These are phyloP conservation scores for Tuber borchii DNA, from an alignment of 495 filamentous ascomycete genomes.

Conservation along the genomic window DNA sequence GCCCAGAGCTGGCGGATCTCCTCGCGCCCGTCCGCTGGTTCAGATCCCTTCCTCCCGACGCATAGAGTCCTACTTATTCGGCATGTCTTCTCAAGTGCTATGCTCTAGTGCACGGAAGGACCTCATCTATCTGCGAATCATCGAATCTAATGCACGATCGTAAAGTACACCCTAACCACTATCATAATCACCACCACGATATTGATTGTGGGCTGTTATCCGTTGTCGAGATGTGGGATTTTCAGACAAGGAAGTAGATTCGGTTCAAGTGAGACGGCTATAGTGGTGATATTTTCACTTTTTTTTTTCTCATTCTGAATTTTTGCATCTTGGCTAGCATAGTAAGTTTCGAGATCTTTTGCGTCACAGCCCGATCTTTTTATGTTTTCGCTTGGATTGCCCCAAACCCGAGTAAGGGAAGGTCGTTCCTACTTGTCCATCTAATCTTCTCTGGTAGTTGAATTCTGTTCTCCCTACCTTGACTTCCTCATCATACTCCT, in stretches of 20 bases:
- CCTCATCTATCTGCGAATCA: background rate
- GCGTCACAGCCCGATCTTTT: background rate
- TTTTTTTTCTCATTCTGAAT: background rate
- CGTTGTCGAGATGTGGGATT: background rate
- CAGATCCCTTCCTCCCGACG: background rate
- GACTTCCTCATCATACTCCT: background rate
- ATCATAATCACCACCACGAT: background rate
- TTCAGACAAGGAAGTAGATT: background rate
- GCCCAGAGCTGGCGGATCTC: background rate
- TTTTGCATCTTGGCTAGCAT: background rate
- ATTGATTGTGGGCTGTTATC: background rate
- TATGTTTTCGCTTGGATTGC: background rate
- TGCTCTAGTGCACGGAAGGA: background rate
- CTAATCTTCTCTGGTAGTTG: background rate
- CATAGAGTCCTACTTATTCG: conserved; percentile 9
- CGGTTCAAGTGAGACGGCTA: background rate
- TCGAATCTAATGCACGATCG: background rate
- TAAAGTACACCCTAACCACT: background rate
- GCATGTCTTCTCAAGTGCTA: background rate
- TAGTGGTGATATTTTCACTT: background rate
- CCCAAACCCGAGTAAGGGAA: conserved; percentile 3
- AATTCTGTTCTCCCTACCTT: background rate
- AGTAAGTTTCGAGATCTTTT: background rate
- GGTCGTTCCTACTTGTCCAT: background rate
- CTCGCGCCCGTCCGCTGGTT: background rate